A percentile compares a stretch with the other conserved stretches of the same genome.
phyloP scores from a whole-genome alignment of 768 basidiomycete species.

The Scleroderma bovista region DNA sequence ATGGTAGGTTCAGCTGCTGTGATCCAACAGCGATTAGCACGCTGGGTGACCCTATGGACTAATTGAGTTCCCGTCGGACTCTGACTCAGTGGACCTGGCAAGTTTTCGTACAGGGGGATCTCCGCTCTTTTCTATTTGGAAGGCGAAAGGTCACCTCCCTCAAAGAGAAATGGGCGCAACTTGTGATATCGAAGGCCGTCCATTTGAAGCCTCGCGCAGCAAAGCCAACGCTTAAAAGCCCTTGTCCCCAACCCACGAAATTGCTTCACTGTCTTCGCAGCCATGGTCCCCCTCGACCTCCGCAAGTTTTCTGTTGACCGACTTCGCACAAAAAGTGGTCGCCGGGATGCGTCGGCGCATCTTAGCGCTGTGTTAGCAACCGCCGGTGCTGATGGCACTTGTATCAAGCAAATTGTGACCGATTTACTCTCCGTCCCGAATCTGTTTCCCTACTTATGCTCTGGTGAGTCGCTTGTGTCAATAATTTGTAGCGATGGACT shows the following conservation, averaged over 20 bases:
- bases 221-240: too few relatives aligned
- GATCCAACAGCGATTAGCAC: too few relatives aligned
- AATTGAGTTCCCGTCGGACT: too few relatives aligned
- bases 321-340: background rate
- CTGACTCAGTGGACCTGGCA: too few relatives aligned
- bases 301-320: background rate
- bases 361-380: background rate
- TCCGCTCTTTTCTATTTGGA: constrained; percentile 10
- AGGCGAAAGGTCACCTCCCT: background rate
- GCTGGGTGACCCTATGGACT: too few relatives aligned
- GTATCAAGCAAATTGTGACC: background rate
- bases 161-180: too few relatives aligned
- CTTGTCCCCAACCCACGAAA: background rate
- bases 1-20: too few relatives aligned
- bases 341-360: background rate
- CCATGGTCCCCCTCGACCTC: background rate
- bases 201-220: too few relatives aligned
- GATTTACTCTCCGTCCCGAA: constrained; percentile 3
- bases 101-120: too few relatives aligned
- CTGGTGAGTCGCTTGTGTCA: constrained; percentile 3
- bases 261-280: background rate
- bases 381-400: background rate
- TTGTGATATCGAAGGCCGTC: too few relatives aligned
- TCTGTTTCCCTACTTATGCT: constrained; percentile 9
- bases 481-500: background rate